phyloP scores from a whole-genome alignment of 331 rosid genomes.

The Stylosanthes scabra region DNA sequence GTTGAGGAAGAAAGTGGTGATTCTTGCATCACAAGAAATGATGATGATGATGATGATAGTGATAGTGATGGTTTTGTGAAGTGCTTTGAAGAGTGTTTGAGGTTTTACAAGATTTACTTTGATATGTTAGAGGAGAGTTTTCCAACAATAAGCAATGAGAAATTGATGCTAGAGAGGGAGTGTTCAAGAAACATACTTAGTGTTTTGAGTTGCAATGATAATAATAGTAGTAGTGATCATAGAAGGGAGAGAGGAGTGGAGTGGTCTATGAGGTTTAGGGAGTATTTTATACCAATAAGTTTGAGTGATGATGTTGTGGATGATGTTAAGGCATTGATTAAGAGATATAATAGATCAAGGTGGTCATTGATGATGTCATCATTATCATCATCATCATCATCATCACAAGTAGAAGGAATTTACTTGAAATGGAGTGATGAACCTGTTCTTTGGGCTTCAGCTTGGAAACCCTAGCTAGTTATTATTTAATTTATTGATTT shows the following conservation, averaged over 20 bases:
- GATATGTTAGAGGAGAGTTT: slow-evolving; percentile 87
- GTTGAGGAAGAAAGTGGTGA: slow-evolving; percentile 91
- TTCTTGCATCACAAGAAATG: slow-evolving; percentile 38
- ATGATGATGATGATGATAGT: slow-evolving; percentile 21
- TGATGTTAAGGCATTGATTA: slow-evolving; percentile 81
- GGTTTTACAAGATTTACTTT: slow-evolving; percentile 75
- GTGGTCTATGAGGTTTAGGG: slow-evolving; percentile 69
- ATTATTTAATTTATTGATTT: too few species aligned
- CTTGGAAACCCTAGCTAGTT: slow-evolving; percentile 74
- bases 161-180: slow-evolving; percentile 72
- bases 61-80: slow-evolving; percentile 45
- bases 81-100: slow-evolving; percentile 78
- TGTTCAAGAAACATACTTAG: slow-evolving; percentile 73
- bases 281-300: slow-evolving; percentile 42
- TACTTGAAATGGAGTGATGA: slow-evolving; percentile 89
- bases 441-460: slow-evolving; percentile 80
- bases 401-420: slow-evolving; percentile 57
- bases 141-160: slow-evolving; percentile 68
- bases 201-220: slow-evolving; percentile 65
- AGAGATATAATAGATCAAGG: slow-evolving; percentile 66
- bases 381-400: slow-evolving; percentile 9
- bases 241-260: slow-evolving; percentile 81
- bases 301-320: slow-evolving; percentile 88
- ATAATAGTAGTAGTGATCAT: slow-evolving; percentile 30
- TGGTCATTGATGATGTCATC: slow-evolving; percentile 53